phyloP scores from a whole-genome alignment of 306 rosid genomes.

The Prosopis cineraria region DNA sequence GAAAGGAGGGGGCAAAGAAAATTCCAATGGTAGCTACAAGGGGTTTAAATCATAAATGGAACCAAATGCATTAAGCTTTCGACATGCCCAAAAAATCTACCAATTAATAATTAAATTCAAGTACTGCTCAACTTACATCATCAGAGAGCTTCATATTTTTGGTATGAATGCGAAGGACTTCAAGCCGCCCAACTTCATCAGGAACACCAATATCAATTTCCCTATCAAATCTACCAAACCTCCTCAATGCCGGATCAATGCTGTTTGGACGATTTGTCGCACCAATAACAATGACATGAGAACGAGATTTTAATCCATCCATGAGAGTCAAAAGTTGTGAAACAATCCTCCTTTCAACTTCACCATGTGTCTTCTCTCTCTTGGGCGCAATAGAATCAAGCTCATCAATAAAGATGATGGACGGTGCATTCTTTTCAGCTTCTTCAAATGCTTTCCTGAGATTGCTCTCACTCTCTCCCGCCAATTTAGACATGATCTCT shows the following conservation, averaged over 20 bases:
- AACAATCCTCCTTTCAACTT: constrained; percentile 69
- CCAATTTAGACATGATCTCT: constrained; percentile 71
- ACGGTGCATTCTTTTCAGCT: constrained; percentile 69
- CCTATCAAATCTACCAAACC: constrained; percentile 75
- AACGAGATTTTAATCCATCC: constrained; percentile 65
- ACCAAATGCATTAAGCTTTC: background rate
- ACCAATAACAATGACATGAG: constrained; percentile 68
- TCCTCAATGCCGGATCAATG: constrained; percentile 65
- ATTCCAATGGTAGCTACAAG: background rate
- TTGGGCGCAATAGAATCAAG: constrained; percentile 72
- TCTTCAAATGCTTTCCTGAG: constrained; percentile 73
- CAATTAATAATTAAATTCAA: background rate
- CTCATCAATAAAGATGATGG: constrained; percentile 73
- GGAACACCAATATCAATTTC: constrained; percentile 74
- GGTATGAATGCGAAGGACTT: constrained; percentile 71
- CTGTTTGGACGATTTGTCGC: constrained; percentile 78
- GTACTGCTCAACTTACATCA: constrained; percentile 44
- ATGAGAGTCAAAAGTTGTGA: constrained; percentile 68
- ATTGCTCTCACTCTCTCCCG: constrained; percentile 75
- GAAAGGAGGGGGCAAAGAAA: background rate
- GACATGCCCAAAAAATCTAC: background rate
- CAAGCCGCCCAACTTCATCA: constrained; percentile 73
- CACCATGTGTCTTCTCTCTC: constrained; percentile 71
- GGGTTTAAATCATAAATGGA: background rate
- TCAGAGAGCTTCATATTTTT: constrained; percentile 74